Evolutionary conservation across 2,329 filamentous ascomycete genomes (phyloP), one percentile per base, ranked within the genome.

Genomic region (Chrysoporthe deuterocubensis): DNA sequence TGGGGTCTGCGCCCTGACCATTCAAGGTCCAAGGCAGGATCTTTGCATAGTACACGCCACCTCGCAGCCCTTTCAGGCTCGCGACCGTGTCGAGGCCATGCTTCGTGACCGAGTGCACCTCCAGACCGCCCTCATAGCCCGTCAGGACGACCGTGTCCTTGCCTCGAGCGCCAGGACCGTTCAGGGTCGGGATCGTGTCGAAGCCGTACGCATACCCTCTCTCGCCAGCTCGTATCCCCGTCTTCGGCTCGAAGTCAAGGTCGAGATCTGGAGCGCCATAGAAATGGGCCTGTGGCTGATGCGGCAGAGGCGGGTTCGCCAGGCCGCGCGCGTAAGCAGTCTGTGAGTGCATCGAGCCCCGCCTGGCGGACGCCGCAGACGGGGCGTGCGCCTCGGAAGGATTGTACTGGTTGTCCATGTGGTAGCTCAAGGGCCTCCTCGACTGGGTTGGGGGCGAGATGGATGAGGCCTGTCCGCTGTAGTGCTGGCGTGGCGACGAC

Each of bases 181-280:
- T 62, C 6, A 62, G 32, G 6, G 62, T 65, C 1, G 85, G 84
- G 56, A 96, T 82, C 2, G 84, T 89, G 76, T 97, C 94, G 73
- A 97, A 94, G 6, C 91, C 90, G 76, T 93, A 96, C 76, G 91
- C 92, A 72, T 92, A 93, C 8, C 92, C 92, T 57, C 86, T 86
- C 48, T 90, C 88, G 3, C 90, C 90, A 2, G 89, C 85, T 71
- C 85, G 85, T 74, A 90, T 81, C 11, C 85, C 86, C 21, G 84
- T 80, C 56, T 81, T 82, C 18, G 81, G 78, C 65, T 81, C 81
- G 71, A 80, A 76, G 66, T 84, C 81, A 60, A 90, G 82, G 72
- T 95, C 91, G 43, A 94, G 83, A 71, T 94, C 90, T 0, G 92
- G 91, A 0, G 89, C 85, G 57, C 89, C 86, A 76, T 93, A 94